A percentile compares a stretch with the other conserved stretches of the same genome.
These are phyloP conservation scores for Microstegium vimineum DNA, from an alignment of 176 grass and related monocot genomes.

Conservation along the genomic window DNA sequence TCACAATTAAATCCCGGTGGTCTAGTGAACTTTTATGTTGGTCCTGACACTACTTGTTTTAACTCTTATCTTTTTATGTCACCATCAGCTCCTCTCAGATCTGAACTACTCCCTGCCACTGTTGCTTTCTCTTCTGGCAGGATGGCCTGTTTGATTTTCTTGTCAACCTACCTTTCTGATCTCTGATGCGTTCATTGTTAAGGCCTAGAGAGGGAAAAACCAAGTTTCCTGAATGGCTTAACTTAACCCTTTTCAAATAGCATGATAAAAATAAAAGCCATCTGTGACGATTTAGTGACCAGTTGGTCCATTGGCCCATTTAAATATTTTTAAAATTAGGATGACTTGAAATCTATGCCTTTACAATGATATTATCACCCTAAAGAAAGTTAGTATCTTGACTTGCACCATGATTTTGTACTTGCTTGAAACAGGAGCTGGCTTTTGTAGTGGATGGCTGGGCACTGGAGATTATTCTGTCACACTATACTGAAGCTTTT, in stretches of 20 bases:
- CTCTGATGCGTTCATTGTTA: background rate
- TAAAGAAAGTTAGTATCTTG: conserved; percentile 16
- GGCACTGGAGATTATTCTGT: conserved; percentile 94
- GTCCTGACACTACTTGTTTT: background rate
- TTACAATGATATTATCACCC: background rate
- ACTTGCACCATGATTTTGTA: conserved; percentile 10
- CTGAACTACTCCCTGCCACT: background rate
- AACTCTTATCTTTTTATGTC: background rate
- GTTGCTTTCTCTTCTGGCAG: background rate
- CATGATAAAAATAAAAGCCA: background rate
- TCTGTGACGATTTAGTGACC: background rate
- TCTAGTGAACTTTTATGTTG: background rate
- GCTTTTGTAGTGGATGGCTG: conserved; percentile 99
- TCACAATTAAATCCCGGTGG: background rate
- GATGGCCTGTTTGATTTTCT: background rate
- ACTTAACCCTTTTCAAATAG: background rate
- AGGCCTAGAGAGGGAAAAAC: background rate
- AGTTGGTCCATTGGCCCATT: background rate
- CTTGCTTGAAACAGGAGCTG: conserved; percentile 61
- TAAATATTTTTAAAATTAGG: background rate
- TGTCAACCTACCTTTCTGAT: conserved; percentile 9
- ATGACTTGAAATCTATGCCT: background rate
- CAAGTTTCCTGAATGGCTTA: background rate
- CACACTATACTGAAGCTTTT: conserved; percentile 69
- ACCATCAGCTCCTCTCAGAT: background rate